Conservation (phyloP, 305 asterid genomes). For the Euphrasia arctica region DNA sequence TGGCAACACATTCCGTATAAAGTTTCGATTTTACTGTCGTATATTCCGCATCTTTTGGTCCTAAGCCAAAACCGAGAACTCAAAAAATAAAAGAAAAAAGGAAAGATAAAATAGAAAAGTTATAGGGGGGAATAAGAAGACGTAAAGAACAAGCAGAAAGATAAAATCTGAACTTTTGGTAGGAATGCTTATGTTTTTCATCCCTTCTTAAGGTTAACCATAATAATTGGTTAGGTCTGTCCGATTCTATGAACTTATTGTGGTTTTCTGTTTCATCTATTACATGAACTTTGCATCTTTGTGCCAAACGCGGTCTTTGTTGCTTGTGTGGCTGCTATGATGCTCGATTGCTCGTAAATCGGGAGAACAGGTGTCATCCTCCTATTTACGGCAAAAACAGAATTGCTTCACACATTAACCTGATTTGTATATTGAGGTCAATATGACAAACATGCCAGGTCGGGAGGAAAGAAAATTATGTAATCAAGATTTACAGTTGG, state of each 20-base stretch:
- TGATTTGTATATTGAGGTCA: slow-evolving; percentile 23
- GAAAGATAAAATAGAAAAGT: neutral
- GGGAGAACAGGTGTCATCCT: slow-evolving; percentile 22
- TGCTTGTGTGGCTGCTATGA: neutral
- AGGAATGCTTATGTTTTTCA: neutral
- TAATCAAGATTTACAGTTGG: slow-evolving; percentile 60
- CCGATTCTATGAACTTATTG: neutral
- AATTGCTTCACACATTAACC: slow-evolving; percentile 16
- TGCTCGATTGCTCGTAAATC: neutral
- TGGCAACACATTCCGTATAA: neutral
- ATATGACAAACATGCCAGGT: slow-evolving; percentile 46
- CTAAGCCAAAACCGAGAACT: neutral
- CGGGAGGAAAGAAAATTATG: slow-evolving; percentile 61
- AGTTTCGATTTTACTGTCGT: neutral
- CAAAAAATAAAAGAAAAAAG: neutral
- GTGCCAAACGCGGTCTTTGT: neutral
- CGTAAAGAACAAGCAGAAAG: neutral
- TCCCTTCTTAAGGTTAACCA: neutral
- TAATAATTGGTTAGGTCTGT: neutral
- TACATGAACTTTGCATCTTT: neutral
- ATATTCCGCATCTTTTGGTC: neutral
- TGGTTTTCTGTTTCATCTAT: neutral
- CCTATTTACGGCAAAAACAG: neutral
- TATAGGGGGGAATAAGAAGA: neutral
- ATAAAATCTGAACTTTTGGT: neutral